Evolutionary conservation across 2,329 filamentous ascomycete genomes (phyloP).

Genomic region (Apiospora malaysiana): DNA sequence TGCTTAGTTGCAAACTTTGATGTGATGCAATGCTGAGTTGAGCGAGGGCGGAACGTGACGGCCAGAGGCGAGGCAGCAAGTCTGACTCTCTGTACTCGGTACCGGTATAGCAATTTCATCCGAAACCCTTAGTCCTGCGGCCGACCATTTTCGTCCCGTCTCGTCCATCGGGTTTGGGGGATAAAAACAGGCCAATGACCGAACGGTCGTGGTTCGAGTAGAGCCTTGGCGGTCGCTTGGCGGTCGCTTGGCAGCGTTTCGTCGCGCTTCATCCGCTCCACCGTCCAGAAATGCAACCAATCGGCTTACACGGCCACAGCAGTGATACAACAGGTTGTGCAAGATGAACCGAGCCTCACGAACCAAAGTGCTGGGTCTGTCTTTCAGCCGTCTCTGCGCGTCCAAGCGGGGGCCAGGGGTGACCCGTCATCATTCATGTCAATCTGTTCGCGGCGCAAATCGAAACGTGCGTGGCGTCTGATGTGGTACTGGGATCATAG

Average conservation of each 20-base stretch:
- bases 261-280: neutral
- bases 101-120: neutral
- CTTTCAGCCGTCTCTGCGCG: no score
- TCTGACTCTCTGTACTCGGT: no score
- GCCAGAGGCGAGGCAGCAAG: neutral
- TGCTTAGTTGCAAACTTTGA: neutral
- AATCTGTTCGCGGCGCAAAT: slow-evolving; percentile 13
- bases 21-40: neutral
- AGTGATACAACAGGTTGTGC: neutral
- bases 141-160: neutral
- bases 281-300: neutral
- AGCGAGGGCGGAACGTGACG: neutral
- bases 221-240: neutral
- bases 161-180: neutral
- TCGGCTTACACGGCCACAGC: neutral
- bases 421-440: neutral
- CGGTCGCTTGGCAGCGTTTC: neutral
- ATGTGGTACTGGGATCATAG: slow-evolving; percentile 3
- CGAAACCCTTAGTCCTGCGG: slow-evolving; percentile 6
- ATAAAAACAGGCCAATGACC: slow-evolving; percentile 3
- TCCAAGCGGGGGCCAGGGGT: neutral
- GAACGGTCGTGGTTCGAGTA: slow-evolving; percentile 7
- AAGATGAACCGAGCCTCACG: slow-evolving; percentile 13
- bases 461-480: slow-evolving; percentile 16
- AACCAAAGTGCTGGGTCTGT: slow-evolving; percentile 7